Evolutionary conservation across 2,329 filamentous ascomycete genomes (phyloP), one percentile per base, ranked within the genome.

Genomic region (Colletotrichum sp.): DNA sequence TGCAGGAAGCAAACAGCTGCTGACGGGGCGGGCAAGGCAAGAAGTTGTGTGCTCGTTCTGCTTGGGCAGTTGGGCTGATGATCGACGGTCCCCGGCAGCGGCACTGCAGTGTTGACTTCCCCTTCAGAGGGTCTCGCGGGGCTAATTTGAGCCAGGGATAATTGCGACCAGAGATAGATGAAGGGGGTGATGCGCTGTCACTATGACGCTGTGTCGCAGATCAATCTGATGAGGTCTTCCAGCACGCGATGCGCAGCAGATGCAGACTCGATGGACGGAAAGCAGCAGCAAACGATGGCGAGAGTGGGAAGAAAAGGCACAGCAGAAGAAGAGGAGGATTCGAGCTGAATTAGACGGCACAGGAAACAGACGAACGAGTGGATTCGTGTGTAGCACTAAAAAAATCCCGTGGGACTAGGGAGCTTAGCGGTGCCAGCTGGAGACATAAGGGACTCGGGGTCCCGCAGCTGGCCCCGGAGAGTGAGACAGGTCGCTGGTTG

Each of bases 111-210:
- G 39, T 68, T 55, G 74, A 64, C 59, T 68, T 64, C 48, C 65
- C 48, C 57, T 73, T 64, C 59, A 43, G 65, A 73, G 69, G 71
- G 74, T 75, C 74, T 72, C 70, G 70, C 64, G 70, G 74, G 70
- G 64, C 74, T 67, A 74, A 39, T 73, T 61, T 55, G 18, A 75
- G 57, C 28, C 57, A 74, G 71, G 74, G 65, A 74, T 76, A 65
- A 69, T 36, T 36, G 60, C 59, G 63, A 72, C 72, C 63, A 36
- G 39, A 68, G 71, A 60, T 68, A 69, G 59, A 76, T 76, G 70
- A 75, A 75, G 64, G 73, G 57, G 70, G 63, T 71, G 34, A 43
- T 73, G 70, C 64, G 74, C 74, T 76, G 74, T 76, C 70, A 73
- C 71, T 69, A 74, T 74, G 74, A 74, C 74, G 65, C 64, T 52